A percentile compares a stretch with the other conserved stretches of the same genome.
phyloP scores from a whole-genome alignment of 2,329 filamentous ascomycete genomes.

The Raffaelea ambrosiae region DNA sequence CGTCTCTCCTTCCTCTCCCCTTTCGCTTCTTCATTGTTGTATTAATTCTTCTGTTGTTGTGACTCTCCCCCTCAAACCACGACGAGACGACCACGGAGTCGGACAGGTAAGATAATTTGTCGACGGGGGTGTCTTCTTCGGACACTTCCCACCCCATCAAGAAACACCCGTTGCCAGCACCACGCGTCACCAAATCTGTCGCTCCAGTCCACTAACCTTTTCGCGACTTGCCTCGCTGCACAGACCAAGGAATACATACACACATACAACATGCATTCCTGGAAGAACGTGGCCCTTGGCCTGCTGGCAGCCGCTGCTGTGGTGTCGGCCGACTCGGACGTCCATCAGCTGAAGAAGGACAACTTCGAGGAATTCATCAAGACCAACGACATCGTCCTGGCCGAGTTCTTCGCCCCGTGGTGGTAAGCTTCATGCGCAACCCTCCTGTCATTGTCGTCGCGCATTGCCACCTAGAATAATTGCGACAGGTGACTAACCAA shows the following conservation, averaged over 20 bases:
- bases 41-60: background rate
- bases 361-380: constrained; percentile 82
- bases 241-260: too few relatives aligned
- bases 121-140: too few relatives aligned
- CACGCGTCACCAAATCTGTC: too few relatives aligned
- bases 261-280: constrained; percentile 32
- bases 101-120: too few relatives aligned
- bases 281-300: constrained; percentile 43
- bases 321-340: constrained; percentile 65
- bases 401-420: constrained; percentile 52
- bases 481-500: constrained; percentile 4
- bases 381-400: constrained; percentile 79
- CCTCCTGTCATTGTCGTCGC: background rate
- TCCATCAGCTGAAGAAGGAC: constrained; percentile 74
- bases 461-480: background rate
- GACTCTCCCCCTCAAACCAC: background rate
- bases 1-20: background rate
- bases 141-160: background rate
- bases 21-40: background rate
- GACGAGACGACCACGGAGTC: too few relatives aligned
- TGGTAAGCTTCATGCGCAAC: constrained; percentile 42
- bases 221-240: too few relatives aligned
- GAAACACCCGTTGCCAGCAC: too few relatives aligned
- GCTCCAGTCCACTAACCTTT: too few relatives aligned
- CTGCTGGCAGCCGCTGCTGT: constrained; percentile 46